A percentile compares a stretch with the other conserved stretches of the same genome.
Evolutionary conservation across 192 early-diverging fungal genomes (phyloP).

Genomic region (Kappamyces sp.): DNA sequence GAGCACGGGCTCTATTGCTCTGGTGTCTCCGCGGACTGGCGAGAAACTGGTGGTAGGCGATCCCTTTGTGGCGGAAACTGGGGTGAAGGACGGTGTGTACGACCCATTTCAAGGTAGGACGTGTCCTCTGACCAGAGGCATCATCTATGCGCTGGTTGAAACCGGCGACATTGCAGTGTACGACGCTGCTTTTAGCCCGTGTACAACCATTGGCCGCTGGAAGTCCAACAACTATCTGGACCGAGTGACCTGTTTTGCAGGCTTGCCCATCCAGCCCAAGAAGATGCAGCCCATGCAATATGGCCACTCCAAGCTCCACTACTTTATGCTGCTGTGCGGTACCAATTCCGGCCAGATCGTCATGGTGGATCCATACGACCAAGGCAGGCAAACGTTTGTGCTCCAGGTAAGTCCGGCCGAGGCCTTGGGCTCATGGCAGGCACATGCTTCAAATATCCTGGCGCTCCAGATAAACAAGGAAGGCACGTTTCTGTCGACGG

Average conservation of each 20-base stretch:
- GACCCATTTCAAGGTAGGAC: constrained; percentile 35
- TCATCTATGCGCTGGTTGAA: constrained; percentile 15
- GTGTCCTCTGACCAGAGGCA: neutral
- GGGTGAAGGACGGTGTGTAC: constrained; percentile 24
- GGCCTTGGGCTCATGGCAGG: neutral
- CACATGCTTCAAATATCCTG: constrained; percentile 19
- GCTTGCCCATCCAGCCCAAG: constrained; percentile 22
- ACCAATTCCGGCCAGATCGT: constrained; percentile 47
- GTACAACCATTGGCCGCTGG: constrained; percentile 36
- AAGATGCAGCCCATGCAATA: constrained; percentile 1
- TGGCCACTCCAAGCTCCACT: constrained; percentile 20
- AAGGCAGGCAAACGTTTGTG: constrained; percentile 21
- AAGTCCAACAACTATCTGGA: constrained; percentile 21
- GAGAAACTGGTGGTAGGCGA: constrained; percentile 35
- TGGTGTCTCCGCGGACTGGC: constrained; percentile 44
- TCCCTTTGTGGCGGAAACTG: constrained; percentile 39
- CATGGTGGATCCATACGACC: constrained; percentile 31
- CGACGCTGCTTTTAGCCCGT: constrained; percentile 34
- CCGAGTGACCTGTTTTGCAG: constrained; percentile 30
- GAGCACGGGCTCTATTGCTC: constrained; percentile 33
- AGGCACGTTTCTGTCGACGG: neutral
- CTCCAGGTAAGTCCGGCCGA: constrained; percentile 6
- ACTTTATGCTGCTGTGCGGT: constrained; percentile 36
- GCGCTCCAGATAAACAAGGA: neutral
- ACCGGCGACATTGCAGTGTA: constrained; percentile 39